Conservation (phyloP, 495 filamentous ascomycete species). For the Trichoderma reesei region DNA sequence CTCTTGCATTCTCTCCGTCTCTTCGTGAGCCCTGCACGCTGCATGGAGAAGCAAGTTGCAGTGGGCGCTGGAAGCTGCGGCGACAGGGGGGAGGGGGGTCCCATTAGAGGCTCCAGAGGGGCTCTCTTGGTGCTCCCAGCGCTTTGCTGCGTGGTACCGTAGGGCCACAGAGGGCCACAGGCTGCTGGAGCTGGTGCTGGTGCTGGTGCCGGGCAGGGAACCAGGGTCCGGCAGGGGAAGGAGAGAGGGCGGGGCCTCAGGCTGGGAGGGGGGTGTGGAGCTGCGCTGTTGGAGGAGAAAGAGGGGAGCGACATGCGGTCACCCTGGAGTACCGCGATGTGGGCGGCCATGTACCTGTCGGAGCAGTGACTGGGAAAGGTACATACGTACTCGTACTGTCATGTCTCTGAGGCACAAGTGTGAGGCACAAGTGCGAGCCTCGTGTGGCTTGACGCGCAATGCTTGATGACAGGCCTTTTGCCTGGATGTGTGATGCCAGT, state of each 20-base stretch:
- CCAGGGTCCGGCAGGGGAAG: conserved; percentile 1
- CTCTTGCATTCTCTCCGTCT: too few species aligned
- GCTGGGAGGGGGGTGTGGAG: neutral
- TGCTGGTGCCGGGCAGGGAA: neutral
- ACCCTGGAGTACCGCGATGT: neutral
- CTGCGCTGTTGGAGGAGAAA: neutral
- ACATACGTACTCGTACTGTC: neutral
- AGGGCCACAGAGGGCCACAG: neutral
- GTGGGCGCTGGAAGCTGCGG: neutral
- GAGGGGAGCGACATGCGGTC: neutral
- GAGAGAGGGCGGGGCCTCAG: neutral
- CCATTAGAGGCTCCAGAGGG: neutral
- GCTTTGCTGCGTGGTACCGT: too few species aligned
- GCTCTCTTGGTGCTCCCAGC: neutral
- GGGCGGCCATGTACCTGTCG: neutral
- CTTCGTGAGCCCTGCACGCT: neutral
- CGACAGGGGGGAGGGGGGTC: neutral
- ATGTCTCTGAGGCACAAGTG: too few species aligned
- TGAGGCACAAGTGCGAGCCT: neutral
- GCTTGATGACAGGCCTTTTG: neutral
- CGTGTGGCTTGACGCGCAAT: neutral
- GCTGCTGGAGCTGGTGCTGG: neutral
- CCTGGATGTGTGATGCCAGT: neutral
- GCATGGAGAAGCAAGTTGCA: neutral
- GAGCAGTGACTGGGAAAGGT: neutral